Evolutionary conservation across 208 protist species (phyloP).

Genomic region (Leishmania aethiopica): DNA sequence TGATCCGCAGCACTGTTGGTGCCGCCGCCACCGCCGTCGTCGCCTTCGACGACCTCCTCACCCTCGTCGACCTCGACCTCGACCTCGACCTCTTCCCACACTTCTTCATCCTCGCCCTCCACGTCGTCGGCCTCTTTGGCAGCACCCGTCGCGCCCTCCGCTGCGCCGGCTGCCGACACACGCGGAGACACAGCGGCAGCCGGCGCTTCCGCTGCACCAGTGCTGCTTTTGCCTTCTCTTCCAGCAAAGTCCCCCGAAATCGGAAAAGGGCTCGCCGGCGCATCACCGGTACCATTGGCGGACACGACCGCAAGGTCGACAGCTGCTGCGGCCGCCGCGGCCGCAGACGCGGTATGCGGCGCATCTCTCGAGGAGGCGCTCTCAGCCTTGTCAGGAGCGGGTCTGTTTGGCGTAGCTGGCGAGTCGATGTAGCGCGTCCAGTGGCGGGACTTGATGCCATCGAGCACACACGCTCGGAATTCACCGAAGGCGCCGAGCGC

Average conservation of each 20-base stretch:
- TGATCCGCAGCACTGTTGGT: background rate
- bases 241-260: background rate
- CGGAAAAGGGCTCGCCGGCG: background rate
- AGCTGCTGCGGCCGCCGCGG: background rate
- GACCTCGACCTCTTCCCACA: constrained; percentile 21
- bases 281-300: background rate
- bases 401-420: background rate
- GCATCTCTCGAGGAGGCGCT: background rate
- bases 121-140: background rate
- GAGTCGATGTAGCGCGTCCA: constrained; percentile 24
- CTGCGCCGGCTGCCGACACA: no score
- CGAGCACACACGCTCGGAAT: constrained; percentile 34
- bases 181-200: background rate
- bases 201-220: background rate
- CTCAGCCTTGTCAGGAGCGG: background rate
- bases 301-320: background rate
- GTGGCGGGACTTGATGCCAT: constrained; percentile 21
- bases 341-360: background rate
- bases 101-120: background rate
- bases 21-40: background rate
- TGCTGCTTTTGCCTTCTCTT: background rate
- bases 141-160: background rate
- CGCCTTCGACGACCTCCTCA: constrained; percentile 2
- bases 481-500: constrained; percentile 18
- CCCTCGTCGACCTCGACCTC: constrained; percentile 18